Conservation (phyloP, 1,284 basidiomycete genomes). For the Retiboletus fuscus region DNA sequence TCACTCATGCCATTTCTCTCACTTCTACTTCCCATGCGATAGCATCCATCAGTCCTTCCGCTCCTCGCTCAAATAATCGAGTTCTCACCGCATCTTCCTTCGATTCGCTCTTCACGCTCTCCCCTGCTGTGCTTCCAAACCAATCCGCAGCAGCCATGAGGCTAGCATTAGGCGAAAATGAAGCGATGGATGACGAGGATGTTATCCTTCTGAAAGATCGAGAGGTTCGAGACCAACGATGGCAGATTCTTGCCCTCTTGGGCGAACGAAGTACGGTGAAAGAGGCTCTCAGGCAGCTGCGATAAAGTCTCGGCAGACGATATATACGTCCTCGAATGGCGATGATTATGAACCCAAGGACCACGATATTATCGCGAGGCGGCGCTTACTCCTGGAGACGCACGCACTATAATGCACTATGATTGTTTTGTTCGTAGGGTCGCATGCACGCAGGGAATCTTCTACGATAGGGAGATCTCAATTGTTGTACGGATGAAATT, state of each 20-base stretch:
- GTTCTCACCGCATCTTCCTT: conserved; percentile 76
- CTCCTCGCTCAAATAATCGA: conserved; percentile 58
- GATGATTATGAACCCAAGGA: conserved; percentile 5
- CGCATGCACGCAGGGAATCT: neutral
- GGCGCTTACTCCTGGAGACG: neutral
- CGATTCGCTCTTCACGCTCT: conserved; percentile 79
- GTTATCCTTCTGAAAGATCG: conserved; percentile 68
- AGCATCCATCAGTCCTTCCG: conserved; percentile 78
- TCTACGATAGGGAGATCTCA: neutral
- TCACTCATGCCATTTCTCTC: conserved; percentile 79
- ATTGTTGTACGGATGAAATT: neutral
- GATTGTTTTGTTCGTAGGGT: neutral
- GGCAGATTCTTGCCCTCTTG: conserved; percentile 81
- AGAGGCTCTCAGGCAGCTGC: conserved; percentile 62
- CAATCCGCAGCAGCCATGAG: conserved; percentile 79
- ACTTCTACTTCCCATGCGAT: conserved; percentile 81
- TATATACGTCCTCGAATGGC: neutral
- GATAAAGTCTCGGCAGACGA: conserved; percentile 33
- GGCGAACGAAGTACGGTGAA: conserved; percentile 78
- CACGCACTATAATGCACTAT: neutral
- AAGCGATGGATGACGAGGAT: conserved; percentile 64
- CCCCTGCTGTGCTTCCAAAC: conserved; percentile 81
- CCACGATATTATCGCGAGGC: neutral
- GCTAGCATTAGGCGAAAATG: conserved; percentile 69
- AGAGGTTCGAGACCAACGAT: conserved; percentile 73